Base-by-base conservation (phyloP, 768 basidiomycete genomes). In the Lactarius psammicola region DNA sequence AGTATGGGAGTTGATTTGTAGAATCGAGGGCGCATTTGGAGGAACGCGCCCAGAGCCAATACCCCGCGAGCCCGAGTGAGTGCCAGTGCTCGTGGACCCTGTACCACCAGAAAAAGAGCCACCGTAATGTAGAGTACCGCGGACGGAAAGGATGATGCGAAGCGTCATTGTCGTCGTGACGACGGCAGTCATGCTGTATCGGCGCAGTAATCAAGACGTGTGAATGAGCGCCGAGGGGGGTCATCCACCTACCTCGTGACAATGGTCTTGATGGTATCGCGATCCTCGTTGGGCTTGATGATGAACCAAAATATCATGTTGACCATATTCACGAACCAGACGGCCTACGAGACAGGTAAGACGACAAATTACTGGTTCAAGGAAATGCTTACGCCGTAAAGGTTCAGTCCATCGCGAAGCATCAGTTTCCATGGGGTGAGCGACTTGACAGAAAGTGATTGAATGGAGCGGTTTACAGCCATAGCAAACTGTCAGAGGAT, bases 291-390 rank as follows among this genome's bases (percentile, higher is more conserved):
- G 30, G 92, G 89, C 59, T 74, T 86, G 75, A 88, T 84, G 77
- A 90, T 85, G 78, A 94, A 92, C 88, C 90, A 93, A 82, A 92
- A 94, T 74, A 92, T 77, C 74, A 91, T 81, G 80, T 93, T 94
- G 78, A 82, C 80, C 76, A 91, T 82, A 82, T 94, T 92, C 70
- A 93, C 88, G 69, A 87, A 70, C 81, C 85, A 88, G 75, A 94
- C 84, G 40, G 92, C 82, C 83, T 85, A 59, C 55, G 26, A 40
- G 15, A 28, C 28, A 33, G 31, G 28, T 49, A 28, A 66, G 56
- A 68, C 38, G 46, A 66, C 56, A 62, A 61, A 56, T 4, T 64
- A 54, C 56, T 53, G 23, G 44, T 40, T 42, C 4, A 15, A n/a
- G 51, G 18, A 30, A 15, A 46, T 56, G 78, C 84, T 67, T 75